These are phyloP conservation scores for Wolfiporia cocos DNA, from an alignment of 1,284 basidiomycete genomes.

Conservation along the genomic window DNA sequence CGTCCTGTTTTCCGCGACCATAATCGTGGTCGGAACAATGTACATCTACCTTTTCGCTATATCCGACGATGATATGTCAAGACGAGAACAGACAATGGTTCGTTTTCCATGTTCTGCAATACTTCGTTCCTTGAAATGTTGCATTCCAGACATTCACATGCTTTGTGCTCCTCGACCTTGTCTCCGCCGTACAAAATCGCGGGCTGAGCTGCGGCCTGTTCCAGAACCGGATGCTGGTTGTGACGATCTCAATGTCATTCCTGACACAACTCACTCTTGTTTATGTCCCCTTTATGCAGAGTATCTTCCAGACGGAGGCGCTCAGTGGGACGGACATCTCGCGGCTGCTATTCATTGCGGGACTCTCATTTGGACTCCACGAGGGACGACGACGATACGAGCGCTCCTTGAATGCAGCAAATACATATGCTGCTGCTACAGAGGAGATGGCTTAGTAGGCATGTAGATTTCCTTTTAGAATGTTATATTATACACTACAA, in stretches of 20 bases:
- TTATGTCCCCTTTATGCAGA: slow-evolving; percentile 88
- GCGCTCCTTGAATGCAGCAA: slow-evolving; percentile 36
- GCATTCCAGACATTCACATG: slow-evolving; percentile 84
- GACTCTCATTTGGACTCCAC: slow-evolving; percentile 66
- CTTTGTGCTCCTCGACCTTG: slow-evolving; percentile 96
- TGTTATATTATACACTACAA: no score
- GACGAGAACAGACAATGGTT: slow-evolving; percentile 93
- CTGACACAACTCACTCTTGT: slow-evolving; percentile 81
- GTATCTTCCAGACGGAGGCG: slow-evolving; percentile 90
- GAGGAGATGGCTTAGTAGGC: slow-evolving; percentile 40
- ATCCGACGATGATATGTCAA: slow-evolving; percentile 75
- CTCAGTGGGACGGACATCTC: slow-evolving; percentile 66
- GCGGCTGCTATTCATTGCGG: slow-evolving; percentile 69
- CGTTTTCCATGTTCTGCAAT: slow-evolving; percentile 19
- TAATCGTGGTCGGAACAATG: slow-evolving; percentile 86
- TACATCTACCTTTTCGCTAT: slow-evolving; percentile 85
- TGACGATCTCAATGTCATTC: slow-evolving; percentile 83
- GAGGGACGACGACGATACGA: slow-evolving; percentile 82
- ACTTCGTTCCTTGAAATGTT: neutral
- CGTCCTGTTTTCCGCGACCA: slow-evolving; percentile 85
- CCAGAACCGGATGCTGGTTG: slow-evolving; percentile 86
- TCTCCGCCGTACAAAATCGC: slow-evolving; percentile 92
- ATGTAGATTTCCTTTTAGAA: no score
- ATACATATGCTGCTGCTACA: slow-evolving; percentile 28
- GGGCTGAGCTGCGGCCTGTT: slow-evolving; percentile 76